Evolutionary conservation across 2,329 filamentous ascomycete species (phyloP).

Genomic region (Penicillium digitatum): DNA sequence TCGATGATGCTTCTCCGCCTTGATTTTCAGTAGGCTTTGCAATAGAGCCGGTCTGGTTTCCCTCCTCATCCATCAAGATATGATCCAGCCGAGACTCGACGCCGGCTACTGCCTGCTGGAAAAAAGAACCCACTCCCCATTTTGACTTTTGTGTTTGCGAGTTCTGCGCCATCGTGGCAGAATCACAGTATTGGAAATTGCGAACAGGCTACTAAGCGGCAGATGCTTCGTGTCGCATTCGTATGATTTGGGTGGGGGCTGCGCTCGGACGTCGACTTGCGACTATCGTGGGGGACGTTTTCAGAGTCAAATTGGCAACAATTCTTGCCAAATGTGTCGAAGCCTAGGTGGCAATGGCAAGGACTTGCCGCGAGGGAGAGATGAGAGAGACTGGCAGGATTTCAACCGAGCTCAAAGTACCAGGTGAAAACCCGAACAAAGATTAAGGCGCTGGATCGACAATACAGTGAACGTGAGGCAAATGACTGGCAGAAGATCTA

Average conservation of each 20-base stretch:
- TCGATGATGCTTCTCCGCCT: conserved; percentile 22
- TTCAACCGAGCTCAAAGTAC: conserved; percentile 8
- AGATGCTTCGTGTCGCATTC: conserved; percentile 17
- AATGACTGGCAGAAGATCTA: not conserved
- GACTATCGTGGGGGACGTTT: not conserved
- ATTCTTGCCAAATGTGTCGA: not conserved
- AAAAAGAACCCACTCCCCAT: conserved; percentile 67
- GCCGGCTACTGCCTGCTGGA: conserved; percentile 86
- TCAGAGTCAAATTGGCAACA: not conserved
- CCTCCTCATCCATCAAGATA: conserved; percentile 77
- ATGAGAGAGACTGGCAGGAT: conserved; percentile 6
- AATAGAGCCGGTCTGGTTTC: conserved; percentile 31
- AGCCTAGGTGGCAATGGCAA: not conserved
- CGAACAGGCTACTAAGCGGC: conserved; percentile 19
- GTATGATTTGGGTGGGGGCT: conserved; percentile 21
- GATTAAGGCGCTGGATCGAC: conserved; percentile 4
- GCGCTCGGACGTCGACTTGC: conserved; percentile 10
- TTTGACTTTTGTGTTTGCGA: conserved; percentile 50
- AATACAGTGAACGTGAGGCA: not conserved
- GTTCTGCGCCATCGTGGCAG: conserved; percentile 33
- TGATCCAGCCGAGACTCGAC: conserved; percentile 90
- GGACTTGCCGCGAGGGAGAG: not conserved
- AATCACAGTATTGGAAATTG: not conserved
- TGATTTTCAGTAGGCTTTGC: conserved; percentile 37
- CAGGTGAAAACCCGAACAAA: conserved; percentile 8